Evolutionary conservation across 2,329 filamentous ascomycete species (phyloP), one percentile per base, ranked within the genome.

Genomic region (Chrysoporthe cubensis): DNA sequence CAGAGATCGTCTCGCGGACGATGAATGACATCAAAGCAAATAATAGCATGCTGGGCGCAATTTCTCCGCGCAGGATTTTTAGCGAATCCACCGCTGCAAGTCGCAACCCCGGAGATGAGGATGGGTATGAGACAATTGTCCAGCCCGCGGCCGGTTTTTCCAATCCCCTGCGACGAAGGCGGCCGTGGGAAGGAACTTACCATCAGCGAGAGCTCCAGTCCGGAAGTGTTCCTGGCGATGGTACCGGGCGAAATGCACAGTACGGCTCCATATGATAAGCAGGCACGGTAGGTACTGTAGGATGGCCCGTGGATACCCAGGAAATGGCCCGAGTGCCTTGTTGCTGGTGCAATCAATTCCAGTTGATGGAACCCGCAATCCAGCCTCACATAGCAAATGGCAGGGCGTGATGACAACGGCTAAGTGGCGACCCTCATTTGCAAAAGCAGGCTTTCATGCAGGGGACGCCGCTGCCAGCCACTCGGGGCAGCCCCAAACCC

Each of bases 351-450:
- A 18, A 46, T 64, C 50, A 52, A 67, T 60, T 26, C n/a, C 18
- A 21, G 56, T 6, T 60, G 44, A 60, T 32, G 58, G 58, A 67
- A 46, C 34, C 65, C 65, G 60, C 65, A 62, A 44, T 50, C 46
- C 67, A 67, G 65, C 57, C 65, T 69, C 58, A 48, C 26, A n/a
- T 62, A 65, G 62, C 68, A 48, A 69, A 69, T 69, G 44, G 44
- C 37, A 65, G 44, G 37, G 48, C 57, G 57, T 40, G 61, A 40
- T 34, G 40, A 34, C 65, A 44, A 21, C 37, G 40, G 46, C 67
- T 67, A 67, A 69, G 62, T 65, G 68, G 68, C 63, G 57, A 57
- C 62, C 57, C 60, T 64, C 62, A 69, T 67, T 59, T 69, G 65
- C 46, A 56, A 64, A 64, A 64, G 44, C 42, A 57, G 62, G 62